Evolutionary conservation across 225 moss, liverwort and hornwort species (phyloP), one percentile per base, ranked within the genome.

Genomic region (Physcomitrium patens): DNA sequence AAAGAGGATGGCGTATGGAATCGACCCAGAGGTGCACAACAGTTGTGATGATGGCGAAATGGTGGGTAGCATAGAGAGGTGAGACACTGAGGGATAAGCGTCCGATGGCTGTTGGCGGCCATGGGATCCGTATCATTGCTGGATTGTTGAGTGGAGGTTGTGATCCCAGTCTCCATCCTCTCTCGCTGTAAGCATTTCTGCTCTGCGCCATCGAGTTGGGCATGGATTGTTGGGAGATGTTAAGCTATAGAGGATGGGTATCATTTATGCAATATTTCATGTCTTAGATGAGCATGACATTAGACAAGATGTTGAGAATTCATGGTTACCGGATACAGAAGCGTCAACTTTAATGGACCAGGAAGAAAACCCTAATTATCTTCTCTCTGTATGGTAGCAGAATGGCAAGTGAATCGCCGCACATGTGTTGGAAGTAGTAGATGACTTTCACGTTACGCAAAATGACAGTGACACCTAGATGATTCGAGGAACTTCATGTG

Each of bases 61-160:
- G 77, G 70, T 54, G 47, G 16, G 28, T 83, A 67, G 57, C 85
- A 3, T 81, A 78, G 85, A 84, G 78, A 68, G 87, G 87, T 41
- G 77, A 83, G 42, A 78, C 50, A 0, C 24, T 87, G 57, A 37
- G 84, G 82, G 12, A n/a, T 85, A 4, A 70, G 71, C 28, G 42
- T 87, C 53, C 87, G 87, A 0, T 26, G 87, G 12, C 43, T 72
- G 8, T 78, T 87, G 64, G 68, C 67, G 43, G 44, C 69, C 24
- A 68, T 83, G 82, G 90, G 90, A 51, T 82, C 83, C 3, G 82
- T 74, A 17, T 52, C 61, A 18, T 42, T 80, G 63, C 70, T 90
- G 7, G 85, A 85, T 37, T 83, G 83, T 67, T 80, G 87, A 15
- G 85, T 83, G 58, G 90, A 90, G 81, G 85, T 90, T 58, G 87